Evolutionary conservation across 208 protist species (phyloP), one percentile per base, ranked within the genome.

Genomic region (Spongospora subterranea): DNA sequence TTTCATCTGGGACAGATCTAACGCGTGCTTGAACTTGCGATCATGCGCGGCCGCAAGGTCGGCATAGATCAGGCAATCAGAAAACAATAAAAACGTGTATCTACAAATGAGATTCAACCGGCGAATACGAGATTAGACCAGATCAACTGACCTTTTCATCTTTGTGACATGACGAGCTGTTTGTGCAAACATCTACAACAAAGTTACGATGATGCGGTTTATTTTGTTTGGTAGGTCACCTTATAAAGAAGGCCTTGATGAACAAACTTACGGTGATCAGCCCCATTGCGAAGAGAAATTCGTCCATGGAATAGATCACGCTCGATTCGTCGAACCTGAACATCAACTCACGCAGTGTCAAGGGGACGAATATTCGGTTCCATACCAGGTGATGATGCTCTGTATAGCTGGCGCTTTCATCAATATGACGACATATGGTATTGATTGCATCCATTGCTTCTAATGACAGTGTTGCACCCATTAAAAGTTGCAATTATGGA

Each of bases 21-120:
- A n/a, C 11, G 35, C 71, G 71, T 82, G 71, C n/a, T 82, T 82
- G 17, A 82, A 43, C 11, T 35, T 6, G 17, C n/a, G 6, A n/a
- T 82, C 71, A 40, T 20, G 6, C 6, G 71, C 11, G 35, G 71
- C 71, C 6, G 6, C 71, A 35, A 82, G 71, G 35, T 82, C 71
- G 17, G 71, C 71, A 43, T 82, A 82, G n/a, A 82, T 82, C 71
- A 82, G 35, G 71, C 71, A 82, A 43, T 82, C 71, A 43, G 35
- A 45, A n/a, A 82, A 82, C 17, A 82, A n/a, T n/a, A 82, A 45
- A 43, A 82, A 82, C 35, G 71, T 82, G 71, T 82, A 82, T 43
- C 35, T 82, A 13, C 11, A 6, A 35, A 35, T 40, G n/a, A 35
- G 71, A 82, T 35, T 6, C 54, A 65, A 17, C 24, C 50, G 24